phyloP scores from a whole-genome alignment of 2,329 filamentous ascomycete species.

The Fusarium sp. region DNA sequence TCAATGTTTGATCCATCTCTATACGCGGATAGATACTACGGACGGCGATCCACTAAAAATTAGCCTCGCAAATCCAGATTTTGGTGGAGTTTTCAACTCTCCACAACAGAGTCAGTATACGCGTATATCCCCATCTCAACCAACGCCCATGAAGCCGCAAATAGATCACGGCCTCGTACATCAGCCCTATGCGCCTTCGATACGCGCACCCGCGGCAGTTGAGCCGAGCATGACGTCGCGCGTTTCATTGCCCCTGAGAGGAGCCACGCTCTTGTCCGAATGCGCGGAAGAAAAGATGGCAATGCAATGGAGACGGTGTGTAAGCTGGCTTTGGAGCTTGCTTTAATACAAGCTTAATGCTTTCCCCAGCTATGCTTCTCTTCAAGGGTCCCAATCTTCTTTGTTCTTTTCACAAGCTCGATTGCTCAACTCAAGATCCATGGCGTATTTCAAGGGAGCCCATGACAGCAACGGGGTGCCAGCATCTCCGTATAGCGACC shows the following conservation, averaged over 20 bases:
- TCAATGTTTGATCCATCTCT: slow-evolving; percentile 1
- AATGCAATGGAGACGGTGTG: background rate
- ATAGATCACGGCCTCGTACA: background rate
- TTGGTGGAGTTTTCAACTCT: background rate
- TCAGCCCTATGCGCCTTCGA: slow-evolving; percentile 17
- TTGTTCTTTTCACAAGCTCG: background rate
- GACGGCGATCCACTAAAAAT: slow-evolving; percentile 3
- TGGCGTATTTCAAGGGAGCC: background rate
- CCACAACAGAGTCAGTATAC: slow-evolving; percentile 12
- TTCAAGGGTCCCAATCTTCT: background rate
- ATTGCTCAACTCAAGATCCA: background rate
- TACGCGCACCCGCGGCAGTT: slow-evolving; percentile 1
- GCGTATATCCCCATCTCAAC: slow-evolving; percentile 17
- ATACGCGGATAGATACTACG: slow-evolving; percentile 27
- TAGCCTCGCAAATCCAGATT: background rate
- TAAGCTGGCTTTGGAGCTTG: background rate
- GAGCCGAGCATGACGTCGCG: background rate
- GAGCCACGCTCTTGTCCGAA: background rate
- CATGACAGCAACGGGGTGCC: background rate
- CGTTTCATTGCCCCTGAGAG: background rate
- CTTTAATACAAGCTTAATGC: background rate
- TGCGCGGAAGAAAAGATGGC: background rate
- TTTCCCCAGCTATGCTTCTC: background rate
- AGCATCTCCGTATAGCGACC: slow-evolving; percentile 16
- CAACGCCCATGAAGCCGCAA: background rate